Evolutionary conservation across 768 basidiomycete species (phyloP), one percentile per base, ranked within the genome.

Genomic region (Xerocomellus amylosporus): DNA sequence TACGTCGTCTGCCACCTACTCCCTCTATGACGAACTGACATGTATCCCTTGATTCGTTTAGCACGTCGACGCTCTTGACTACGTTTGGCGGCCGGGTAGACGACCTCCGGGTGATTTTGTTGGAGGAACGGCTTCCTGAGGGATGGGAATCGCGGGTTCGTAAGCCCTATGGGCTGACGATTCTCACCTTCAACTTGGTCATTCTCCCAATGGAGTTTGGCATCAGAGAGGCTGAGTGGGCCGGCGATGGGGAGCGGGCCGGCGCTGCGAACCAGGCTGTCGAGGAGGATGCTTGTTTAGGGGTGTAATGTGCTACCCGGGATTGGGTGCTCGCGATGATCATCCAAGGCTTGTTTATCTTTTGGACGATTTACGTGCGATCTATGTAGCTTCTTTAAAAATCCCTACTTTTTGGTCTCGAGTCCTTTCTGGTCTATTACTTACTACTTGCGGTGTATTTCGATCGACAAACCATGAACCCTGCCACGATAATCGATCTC

Each of bases 41-140:
- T 34, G 20, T 36, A 12, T 22, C 33, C 36, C 9, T 52, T 14
- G 5, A 1, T 41, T 41, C 41, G 28, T 28, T 12, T 54, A 88
- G 86, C 68, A 76, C 83, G 0, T 80, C 85, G 0, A 85, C 86
- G 0, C 58, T 91, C 46, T 68, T 86, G 15, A 79, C 24, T 10
- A 9, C 48, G 13, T 54, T 54, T 30, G 13, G 33, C 13, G 33
- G 88, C 1, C 73, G 75, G 28, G 63, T 84, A 12, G 67, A 73
- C 7, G 85, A 85, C 50, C 60, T 90, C 30, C 71, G 77, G 38
- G 58, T 77, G 1, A 60, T 88, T 44, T 69, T 91, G 22, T 63
- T 73, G 5, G 85, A 91, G 47, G 88, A 91, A 59, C 80, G 87
- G 20, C 63, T 90, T 24, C 84, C 84, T 2, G 75, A 84, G 0